phyloP scores from a whole-genome alignment of 2,329 filamentous ascomycete species.

The Colletotrichum australisinense region DNA sequence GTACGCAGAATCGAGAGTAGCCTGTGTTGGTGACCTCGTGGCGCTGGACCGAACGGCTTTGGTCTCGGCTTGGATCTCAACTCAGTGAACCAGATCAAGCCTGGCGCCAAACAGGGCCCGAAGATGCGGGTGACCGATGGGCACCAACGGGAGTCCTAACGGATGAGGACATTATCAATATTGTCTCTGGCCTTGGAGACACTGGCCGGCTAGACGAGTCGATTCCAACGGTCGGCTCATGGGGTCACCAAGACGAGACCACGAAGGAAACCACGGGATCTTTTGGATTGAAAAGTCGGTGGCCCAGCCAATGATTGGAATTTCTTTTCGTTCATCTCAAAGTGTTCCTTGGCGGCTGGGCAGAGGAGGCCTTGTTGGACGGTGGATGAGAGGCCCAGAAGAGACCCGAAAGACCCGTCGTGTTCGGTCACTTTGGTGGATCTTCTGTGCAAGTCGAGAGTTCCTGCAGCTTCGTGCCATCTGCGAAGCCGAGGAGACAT shows the following conservation, averaged over 20 bases:
- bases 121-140: neutral
- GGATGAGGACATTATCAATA: neutral
- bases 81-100: neutral
- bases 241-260: neutral
- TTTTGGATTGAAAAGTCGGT: neutral
- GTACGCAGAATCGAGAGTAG: constrained; percentile 3
- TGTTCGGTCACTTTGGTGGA: constrained; percentile 13
- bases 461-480: constrained; percentile 19
- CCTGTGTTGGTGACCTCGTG: constrained; percentile 9
- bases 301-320: constrained; percentile 24
- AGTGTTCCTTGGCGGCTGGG: constrained; percentile 30
- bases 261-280: constrained; percentile 1
- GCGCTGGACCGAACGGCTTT: constrained; percentile 7
- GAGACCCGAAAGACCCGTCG: neutral
- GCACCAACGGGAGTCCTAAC: neutral
- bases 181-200: constrained; percentile 3
- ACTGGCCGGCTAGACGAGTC: constrained; percentile 10
- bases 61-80: neutral
- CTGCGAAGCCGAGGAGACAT: constrained; percentile 5
- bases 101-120: constrained; percentile 4
- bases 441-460: neutral
- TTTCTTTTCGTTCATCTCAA: constrained; percentile 9
- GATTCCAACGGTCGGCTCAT: neutral
- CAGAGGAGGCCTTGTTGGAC: neutral
- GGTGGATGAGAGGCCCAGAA: constrained; percentile 12